Conservation (phyloP, 768 basidiomycete genomes). For the Tricholoma hemisulphureum region DNA sequence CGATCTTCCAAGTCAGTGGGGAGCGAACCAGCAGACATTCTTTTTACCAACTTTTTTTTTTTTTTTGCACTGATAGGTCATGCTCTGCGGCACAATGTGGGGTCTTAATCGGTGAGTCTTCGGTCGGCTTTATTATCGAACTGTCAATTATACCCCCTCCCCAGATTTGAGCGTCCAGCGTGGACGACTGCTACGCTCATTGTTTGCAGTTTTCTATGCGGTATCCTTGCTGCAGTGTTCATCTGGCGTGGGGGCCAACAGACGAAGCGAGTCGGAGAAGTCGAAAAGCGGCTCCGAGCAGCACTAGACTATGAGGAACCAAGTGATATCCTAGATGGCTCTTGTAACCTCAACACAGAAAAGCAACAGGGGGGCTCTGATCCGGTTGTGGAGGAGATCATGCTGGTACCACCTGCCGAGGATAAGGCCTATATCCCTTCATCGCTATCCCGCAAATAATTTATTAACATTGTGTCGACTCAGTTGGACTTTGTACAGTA, state of each 20-base stretch:
- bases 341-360: background rate
- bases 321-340: background rate
- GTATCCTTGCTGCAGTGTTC: slow-evolving; percentile 67
- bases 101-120: slow-evolving; percentile 56
- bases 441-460: background rate
- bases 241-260: slow-evolving; percentile 73
- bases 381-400: slow-evolving; percentile 6
- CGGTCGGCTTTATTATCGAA: background rate
- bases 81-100: slow-evolving; percentile 82
- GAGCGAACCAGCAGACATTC: background rate
- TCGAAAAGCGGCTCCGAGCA: slow-evolving; percentile 56
- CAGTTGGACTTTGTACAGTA: background rate
- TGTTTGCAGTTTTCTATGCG: slow-evolving; percentile 71
- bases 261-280: slow-evolving; percentile 66
- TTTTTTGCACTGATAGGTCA: slow-evolving; percentile 36
- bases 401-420: background rate
- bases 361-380: background rate
- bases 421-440: background rate
- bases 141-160: background rate
- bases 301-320: slow-evolving; percentile 28
- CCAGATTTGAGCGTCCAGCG: slow-evolving; percentile 60
- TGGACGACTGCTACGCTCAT: slow-evolving; percentile 72
- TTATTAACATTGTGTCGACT: background rate
- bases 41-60: background rate
- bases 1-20: slow-evolving; percentile 65